phyloP scores from a whole-genome alignment of 106 monocot species.

The Xerophyta viscosa region DNA sequence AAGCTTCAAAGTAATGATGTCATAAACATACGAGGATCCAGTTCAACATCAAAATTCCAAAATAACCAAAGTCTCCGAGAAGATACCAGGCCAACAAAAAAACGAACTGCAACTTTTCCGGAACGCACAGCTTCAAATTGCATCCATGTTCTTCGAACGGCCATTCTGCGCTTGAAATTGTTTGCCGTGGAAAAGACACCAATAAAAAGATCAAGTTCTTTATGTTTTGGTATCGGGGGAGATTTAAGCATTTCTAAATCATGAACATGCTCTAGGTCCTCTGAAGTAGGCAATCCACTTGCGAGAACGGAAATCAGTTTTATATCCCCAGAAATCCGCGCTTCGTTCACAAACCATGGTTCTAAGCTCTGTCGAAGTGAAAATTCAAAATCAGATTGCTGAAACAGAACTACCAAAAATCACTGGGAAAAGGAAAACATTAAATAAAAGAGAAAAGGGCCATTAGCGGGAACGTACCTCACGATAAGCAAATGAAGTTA shows the following conservation, averaged over 20 bases:
- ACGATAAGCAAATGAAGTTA: constrained; percentile 86
- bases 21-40: too few relatives aligned
- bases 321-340: constrained; percentile 76
- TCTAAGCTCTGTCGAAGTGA: constrained; percentile 59
- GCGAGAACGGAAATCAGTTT: constrained; percentile 68
- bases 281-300: constrained; percentile 87
- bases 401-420: too few relatives aligned
- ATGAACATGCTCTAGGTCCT: constrained; percentile 54
- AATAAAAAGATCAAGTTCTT: constrained; percentile 57
- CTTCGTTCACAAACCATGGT: constrained; percentile 89
- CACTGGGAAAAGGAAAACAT: too few relatives aligned
- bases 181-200: constrained; percentile 92
- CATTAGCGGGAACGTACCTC: constrained; percentile 36
- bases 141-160: constrained; percentile 93
- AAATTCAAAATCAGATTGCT: neutral
- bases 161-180: constrained; percentile 93
- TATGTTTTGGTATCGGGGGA: constrained; percentile 34
- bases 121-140: constrained; percentile 75
- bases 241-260: constrained; percentile 68
- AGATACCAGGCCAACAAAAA: constrained; percentile 94
- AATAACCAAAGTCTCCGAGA: too few relatives aligned
- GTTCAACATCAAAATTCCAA: too few relatives aligned
- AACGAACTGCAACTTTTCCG: constrained; percentile 60
- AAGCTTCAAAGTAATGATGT: too few relatives aligned
- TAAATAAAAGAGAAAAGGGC: neutral